Evolutionary conservation across 73 alveolate genomes (phyloP).

Genomic region (Stentor coeruleus): DNA sequence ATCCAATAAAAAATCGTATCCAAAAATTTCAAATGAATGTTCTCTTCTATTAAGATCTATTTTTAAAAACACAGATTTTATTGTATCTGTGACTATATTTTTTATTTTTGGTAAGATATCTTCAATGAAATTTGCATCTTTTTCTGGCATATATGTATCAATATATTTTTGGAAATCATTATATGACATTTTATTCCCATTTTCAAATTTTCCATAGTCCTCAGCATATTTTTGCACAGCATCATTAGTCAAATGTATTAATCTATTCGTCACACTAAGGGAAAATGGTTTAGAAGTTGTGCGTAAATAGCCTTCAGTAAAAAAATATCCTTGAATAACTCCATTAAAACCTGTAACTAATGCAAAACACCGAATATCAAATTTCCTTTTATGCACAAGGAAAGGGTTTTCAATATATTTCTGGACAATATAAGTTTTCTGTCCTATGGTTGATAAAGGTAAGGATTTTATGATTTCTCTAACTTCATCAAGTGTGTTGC

Average conservation of each 20-base stretch:
- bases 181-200: slow-evolving; percentile 67
- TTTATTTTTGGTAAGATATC: slow-evolving; percentile 70
- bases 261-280: slow-evolving; percentile 43
- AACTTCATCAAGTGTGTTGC: not conserved
- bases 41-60: slow-evolving; percentile 58
- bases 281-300: slow-evolving; percentile 59
- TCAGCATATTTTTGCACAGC: slow-evolving; percentile 86
- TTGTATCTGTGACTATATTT: slow-evolving; percentile 71
- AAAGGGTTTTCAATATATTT: slow-evolving; percentile 68
- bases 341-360: slow-evolving; percentile 46
- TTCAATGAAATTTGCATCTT: slow-evolving; percentile 58
- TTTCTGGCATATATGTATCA: slow-evolving; percentile 47
- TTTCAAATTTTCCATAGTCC: slow-evolving; percentile 92
- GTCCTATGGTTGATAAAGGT: not conserved
- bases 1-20: slow-evolving; percentile 96
- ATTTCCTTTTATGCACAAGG: slow-evolving; percentile 47
- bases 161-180: slow-evolving; percentile 76
- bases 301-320: slow-evolving; percentile 73
- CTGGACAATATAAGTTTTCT: not conserved
- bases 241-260: slow-evolving; percentile 89
- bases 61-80: slow-evolving; percentile 53
- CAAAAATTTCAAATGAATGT: slow-evolving; percentile 99
- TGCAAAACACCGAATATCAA: slow-evolving; percentile 70
- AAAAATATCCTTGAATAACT: slow-evolving; percentile 38
- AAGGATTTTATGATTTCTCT: slow-evolving; percentile 20